Conservation (phyloP, 164 flowering plant genomes). For the Macadamia tetraphylla region DNA sequence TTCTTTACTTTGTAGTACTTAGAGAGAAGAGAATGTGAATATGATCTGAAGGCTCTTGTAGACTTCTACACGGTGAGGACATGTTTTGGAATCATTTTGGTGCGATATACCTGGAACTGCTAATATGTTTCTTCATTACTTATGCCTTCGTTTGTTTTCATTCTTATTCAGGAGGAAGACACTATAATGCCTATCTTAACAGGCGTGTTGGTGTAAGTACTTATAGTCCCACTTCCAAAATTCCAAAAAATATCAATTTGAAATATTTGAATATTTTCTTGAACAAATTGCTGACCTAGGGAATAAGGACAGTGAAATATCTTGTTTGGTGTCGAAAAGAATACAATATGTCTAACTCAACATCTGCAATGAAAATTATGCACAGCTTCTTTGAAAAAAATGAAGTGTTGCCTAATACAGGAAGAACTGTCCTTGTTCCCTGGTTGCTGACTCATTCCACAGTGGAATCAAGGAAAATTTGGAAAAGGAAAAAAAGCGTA, state of each 20-base stretch:
- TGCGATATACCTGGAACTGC: background rate
- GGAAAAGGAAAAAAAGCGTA: background rate
- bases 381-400: no score
- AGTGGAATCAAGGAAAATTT: background rate
- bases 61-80: constrained; percentile 75
- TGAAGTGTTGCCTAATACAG: no score
- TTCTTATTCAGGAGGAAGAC: constrained; percentile 55
- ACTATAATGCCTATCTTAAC: constrained; percentile 44
- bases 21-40: constrained; percentile 93
- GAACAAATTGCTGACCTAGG: no score
- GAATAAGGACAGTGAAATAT: no score
- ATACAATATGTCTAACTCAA: no score
- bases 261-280: no score
- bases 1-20: constrained; percentile 55
- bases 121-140: background rate
- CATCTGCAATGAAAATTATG: no score
- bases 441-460: background rate
- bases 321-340: no score
- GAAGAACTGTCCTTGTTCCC: background rate
- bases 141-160: background rate
- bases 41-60: constrained; percentile 67
- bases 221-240: background rate
- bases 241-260: background rate
- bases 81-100: background rate
- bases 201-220: constrained; percentile 80